Conservation (phyloP, 202 grass and related monocot genomes). For the Panicum virgatum region DNA sequence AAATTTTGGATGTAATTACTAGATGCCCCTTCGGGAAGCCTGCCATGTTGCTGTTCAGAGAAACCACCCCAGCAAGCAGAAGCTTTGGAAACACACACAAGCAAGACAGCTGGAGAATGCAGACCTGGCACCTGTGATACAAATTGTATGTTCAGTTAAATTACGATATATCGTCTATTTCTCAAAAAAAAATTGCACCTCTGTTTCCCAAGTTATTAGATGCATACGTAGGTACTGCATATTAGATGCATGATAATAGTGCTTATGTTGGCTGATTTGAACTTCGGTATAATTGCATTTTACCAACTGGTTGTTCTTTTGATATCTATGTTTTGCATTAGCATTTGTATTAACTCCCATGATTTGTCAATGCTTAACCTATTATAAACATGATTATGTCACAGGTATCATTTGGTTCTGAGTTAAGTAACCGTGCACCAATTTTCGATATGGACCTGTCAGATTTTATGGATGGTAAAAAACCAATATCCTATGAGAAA, state of each 20-base stretch:
- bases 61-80: constrained; percentile 72
- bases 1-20: constrained; percentile 30
- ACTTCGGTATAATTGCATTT: background rate
- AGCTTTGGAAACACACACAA: constrained; percentile 88
- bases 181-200: background rate
- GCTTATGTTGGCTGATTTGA: background rate
- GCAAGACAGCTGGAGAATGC: constrained; percentile 74
- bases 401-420: constrained; percentile 98
- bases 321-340: background rate
- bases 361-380: background rate
- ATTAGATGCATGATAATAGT: background rate
- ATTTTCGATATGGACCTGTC: constrained; percentile 92
- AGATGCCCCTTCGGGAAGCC: constrained; percentile 97
- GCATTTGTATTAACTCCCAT: background rate
- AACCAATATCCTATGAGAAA: constrained; percentile 84
- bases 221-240: background rate
- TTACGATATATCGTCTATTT: constrained; percentile 2
- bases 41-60: constrained; percentile 98
- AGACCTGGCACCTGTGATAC: constrained; percentile 67
- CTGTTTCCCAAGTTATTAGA: background rate
- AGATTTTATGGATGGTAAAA: constrained; percentile 84
- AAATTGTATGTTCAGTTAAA: constrained; percentile 77
- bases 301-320: background rate
- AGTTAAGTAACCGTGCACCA: constrained; percentile 86
- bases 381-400: constrained; percentile 22